A percentile compares a stretch with the other conserved stretches of the same genome.
phyloP scores from a whole-genome alignment of 768 basidiomycete species.

The Mycena pura region DNA sequence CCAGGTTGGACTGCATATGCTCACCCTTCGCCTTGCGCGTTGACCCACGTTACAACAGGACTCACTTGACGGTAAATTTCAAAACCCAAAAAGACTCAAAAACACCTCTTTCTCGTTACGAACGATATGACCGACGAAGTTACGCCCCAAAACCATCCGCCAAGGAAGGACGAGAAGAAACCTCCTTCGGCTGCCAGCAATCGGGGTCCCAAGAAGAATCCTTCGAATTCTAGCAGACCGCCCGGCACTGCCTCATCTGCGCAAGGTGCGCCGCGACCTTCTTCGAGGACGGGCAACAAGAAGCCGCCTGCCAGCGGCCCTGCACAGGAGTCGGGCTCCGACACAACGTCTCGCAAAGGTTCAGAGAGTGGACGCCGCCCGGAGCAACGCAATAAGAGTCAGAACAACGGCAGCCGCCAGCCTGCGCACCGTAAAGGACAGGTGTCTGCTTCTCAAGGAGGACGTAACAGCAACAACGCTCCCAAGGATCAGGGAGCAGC shows the following conservation, averaged over 20 bases:
- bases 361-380: slow-evolving; percentile 60
- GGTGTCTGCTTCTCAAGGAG: slow-evolving; percentile 63
- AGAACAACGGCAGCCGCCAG: slow-evolving; percentile 51
- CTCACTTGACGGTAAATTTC: slow-evolving; percentile 41
- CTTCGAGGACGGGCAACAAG: slow-evolving; percentile 73
- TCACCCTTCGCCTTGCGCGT: background rate
- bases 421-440: slow-evolving; percentile 62
- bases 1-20: slow-evolving; percentile 45
- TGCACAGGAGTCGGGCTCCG: slow-evolving; percentile 71
- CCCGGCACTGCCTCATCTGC: slow-evolving; percentile 45
- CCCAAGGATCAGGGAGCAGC: slow-evolving; percentile 48
- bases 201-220: slow-evolving; percentile 65
- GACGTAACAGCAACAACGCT: slow-evolving; percentile 46
- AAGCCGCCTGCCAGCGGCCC: slow-evolving; percentile 51
- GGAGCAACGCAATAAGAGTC: slow-evolving; percentile 64
- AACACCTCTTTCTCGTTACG: slow-evolving; percentile 63
- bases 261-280: slow-evolving; percentile 60
- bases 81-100: slow-evolving; percentile 56
- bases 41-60: slow-evolving; percentile 30
- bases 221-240: slow-evolving; percentile 58
- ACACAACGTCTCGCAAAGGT: slow-evolving; percentile 68
- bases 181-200: slow-evolving; percentile 52
- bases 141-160: slow-evolving; percentile 61
- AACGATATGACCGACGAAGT: slow-evolving; percentile 90
- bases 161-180: slow-evolving; percentile 82